Conservation (phyloP, 352 stramenopile species). For the Pythium rhizo-oryzae region DNA sequence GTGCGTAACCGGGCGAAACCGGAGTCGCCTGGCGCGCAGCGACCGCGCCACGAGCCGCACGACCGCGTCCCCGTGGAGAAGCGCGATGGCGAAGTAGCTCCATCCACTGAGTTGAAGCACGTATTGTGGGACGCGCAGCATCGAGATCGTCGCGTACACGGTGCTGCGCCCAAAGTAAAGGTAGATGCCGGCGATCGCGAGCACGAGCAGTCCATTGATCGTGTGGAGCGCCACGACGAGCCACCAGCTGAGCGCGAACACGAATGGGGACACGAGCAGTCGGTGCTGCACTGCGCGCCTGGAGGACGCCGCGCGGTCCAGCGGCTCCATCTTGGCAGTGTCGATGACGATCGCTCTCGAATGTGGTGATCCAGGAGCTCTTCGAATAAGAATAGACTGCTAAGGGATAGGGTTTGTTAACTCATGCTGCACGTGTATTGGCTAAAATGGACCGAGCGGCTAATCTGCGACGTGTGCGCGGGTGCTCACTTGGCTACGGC, state of each 20-base stretch:
- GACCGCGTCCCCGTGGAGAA: neutral
- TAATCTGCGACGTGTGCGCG: too few species aligned
- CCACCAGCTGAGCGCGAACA: constrained; percentile 7
- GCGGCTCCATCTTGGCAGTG: neutral
- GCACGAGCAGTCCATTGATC: neutral
- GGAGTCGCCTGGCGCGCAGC: neutral
- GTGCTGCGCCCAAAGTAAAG: neutral
- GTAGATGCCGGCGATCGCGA: neutral
- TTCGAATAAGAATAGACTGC: too few species aligned
- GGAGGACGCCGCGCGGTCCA: too few species aligned
- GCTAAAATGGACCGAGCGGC: too few species aligned
- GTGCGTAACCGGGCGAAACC: neutral
- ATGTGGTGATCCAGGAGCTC: too few species aligned
- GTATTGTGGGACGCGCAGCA: neutral
- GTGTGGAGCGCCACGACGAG: neutral
- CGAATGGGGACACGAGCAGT: neutral
- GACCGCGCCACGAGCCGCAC: neutral
- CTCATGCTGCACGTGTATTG: too few species aligned
- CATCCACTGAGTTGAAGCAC: neutral
- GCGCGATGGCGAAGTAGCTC: neutral
- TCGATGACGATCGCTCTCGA: too few species aligned
- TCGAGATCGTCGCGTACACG: neutral
- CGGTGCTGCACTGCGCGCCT: too few species aligned
- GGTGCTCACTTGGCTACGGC: neutral
- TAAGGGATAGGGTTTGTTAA: too few species aligned